Conservation (phyloP, 805 yeast species). For the Metschnikowia drakensbergensis region DNA sequence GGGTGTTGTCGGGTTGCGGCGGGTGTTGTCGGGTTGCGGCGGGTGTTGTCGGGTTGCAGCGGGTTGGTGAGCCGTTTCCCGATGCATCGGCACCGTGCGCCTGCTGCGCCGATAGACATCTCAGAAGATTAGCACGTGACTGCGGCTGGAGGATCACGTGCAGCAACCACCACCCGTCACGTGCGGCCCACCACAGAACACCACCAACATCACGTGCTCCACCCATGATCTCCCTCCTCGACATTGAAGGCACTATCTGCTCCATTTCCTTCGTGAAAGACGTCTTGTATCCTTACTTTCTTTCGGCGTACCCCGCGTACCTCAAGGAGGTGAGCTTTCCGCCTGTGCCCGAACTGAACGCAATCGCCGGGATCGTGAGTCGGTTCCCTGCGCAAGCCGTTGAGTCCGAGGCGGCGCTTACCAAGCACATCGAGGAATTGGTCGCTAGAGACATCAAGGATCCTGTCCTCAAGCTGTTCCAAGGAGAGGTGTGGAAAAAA, state of each 20-base stretch:
- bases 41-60: too few relatives aligned
- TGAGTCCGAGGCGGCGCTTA: slow-evolving; percentile 29
- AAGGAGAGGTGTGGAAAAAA: slow-evolving; percentile 76
- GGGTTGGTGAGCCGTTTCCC: too few relatives aligned
- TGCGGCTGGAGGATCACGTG: too few relatives aligned
- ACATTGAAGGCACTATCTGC: slow-evolving; percentile 91
- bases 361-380: slow-evolving; percentile 30
- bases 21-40: too few relatives aligned
- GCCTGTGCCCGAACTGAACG: slow-evolving; percentile 7
- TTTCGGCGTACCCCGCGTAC: slow-evolving; percentile 43
- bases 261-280: slow-evolving; percentile 88
- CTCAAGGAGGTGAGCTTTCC: slow-evolving; percentile 28
- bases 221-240: slow-evolving; percentile 46
- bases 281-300: slow-evolving; percentile 70
- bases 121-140: too few relatives aligned
- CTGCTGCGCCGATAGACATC: too few relatives aligned
- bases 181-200: too few relatives aligned
- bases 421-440: slow-evolving; percentile 49
- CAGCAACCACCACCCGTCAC: too few relatives aligned
- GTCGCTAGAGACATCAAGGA: slow-evolving; percentile 73
- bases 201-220: not conserved
- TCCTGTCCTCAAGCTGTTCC: slow-evolving; percentile 68
- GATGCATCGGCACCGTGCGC: too few relatives aligned
- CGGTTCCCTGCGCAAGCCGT: slow-evolving; percentile 44
- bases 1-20: too few relatives aligned